phyloP scores from a whole-genome alignment of 352 stramenopile species.

The Pilasporangium apinafurcum region DNA sequence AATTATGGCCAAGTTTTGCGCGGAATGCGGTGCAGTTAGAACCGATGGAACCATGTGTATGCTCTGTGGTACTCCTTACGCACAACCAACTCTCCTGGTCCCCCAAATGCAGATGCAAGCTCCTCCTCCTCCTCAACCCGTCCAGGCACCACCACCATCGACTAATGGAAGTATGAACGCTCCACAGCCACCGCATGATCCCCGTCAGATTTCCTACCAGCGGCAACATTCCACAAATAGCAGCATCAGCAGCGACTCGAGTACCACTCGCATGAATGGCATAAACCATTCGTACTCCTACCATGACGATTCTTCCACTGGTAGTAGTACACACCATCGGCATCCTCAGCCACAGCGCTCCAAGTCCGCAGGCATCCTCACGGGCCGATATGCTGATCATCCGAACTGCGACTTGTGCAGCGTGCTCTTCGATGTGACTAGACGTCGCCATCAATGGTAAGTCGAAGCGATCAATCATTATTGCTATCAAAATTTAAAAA shows the following conservation, averaged over 20 bases:
- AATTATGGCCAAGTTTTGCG: slow-evolving; percentile 10
- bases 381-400: slow-evolving; percentile 45
- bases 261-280: no score
- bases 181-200: neutral
- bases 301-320: neutral
- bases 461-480: neutral
- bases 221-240: neutral
- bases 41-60: slow-evolving; percentile 1
- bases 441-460: slow-evolving; percentile 58
- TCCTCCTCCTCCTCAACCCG: no score
- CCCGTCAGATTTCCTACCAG: neutral
- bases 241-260: slow-evolving; percentile 4
- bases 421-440: slow-evolving; percentile 53
- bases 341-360: slow-evolving; percentile 3
- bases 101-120: no score
- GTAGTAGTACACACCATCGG: neutral
- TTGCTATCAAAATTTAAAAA: neutral
- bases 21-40: slow-evolving; percentile 8
- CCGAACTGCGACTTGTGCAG: slow-evolving; percentile 61
- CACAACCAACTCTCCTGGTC: neutral
- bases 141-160: neutral
- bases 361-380: slow-evolving; percentile 20
- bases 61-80: slow-evolving; percentile 6
- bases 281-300: no score
- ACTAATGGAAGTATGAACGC: neutral